phyloP scores from a whole-genome alignment of 192 early-diverging fungal genomes.

The Backusella macrospora region DNA sequence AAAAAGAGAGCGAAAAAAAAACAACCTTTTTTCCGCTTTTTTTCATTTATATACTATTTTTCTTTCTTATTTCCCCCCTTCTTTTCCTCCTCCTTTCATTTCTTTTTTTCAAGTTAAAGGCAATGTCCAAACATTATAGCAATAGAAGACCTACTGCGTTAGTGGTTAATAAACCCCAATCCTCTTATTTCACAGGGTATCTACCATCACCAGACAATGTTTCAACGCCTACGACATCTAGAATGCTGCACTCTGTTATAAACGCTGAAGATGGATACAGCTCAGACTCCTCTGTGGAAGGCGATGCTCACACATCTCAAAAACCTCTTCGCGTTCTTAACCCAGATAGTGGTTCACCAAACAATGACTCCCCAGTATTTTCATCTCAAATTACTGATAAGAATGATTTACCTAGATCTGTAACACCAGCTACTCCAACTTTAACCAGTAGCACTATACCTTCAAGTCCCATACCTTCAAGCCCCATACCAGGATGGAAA shows the following conservation, averaged over 20 bases:
- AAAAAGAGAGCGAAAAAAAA: neutral
- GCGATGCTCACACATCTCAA: neutral
- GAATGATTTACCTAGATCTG: neutral
- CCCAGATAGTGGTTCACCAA: neutral
- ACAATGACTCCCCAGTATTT: neutral
- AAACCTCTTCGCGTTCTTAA: slow-evolving; percentile 4
- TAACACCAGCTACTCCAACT: neutral
- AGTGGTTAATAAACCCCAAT: neutral
- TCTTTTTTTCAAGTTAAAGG: neutral
- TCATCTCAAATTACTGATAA: neutral
- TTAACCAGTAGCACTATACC: neutral
- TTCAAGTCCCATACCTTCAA: too few species aligned
- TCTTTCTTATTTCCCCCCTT: neutral
- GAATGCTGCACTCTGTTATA: neutral
- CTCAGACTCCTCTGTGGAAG: slow-evolving; percentile 2
- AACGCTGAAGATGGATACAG: slow-evolving; percentile 12
- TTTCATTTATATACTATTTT: slow-evolving; percentile 4
- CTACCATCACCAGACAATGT: neutral
- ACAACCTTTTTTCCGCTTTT: neutral
- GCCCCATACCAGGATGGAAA: neutral
- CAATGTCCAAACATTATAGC: neutral
- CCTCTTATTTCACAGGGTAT: neutral
- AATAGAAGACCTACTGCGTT: slow-evolving; percentile 10
- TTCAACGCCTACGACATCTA: neutral
- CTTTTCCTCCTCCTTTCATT: neutral